Evolutionary conservation across 768 basidiomycete species (phyloP), one percentile per base, ranked within the genome.

Genomic region (Krasilnikovozyma curviuscula): DNA sequence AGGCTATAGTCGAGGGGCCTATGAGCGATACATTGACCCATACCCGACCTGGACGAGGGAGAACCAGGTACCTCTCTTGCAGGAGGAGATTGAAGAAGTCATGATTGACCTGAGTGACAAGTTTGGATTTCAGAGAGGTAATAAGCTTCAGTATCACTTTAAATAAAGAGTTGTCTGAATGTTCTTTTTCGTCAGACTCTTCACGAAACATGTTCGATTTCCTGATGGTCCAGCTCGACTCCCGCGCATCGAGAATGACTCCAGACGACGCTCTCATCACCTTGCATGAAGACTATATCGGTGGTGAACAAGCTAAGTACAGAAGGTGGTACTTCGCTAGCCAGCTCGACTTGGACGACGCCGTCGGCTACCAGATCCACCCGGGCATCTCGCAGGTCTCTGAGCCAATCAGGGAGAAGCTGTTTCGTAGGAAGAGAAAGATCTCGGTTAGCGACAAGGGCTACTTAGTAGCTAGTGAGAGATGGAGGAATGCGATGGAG

Each of bases 321-420:
- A 82, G 91, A 52, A 95, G 93, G 68, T 97, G 91, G 91, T 98
- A 98, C 68, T 98, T 97, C 64, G 91, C 91, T 27, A 86, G 89
- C n/a, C 91, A 98, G 64, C 77, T 97, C 50, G 89, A 95, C 64
- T 78, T 97, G 34, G 91, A 98, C 63, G 91, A 98, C 56, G 89
- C 88, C 41, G 78, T 97, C 44, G 91, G 91, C 28, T 76, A 80
- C 50, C 73, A 74, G 7, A 84, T 91, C 60, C 93, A 93, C 62
- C 85, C 86, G 0, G 91, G 89, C 48, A 68, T 93, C 3, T 76
- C 74, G 44, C 78, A 83, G 12, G 72, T 89, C 16, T 74, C 76
- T 49, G 81, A 82, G 3, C 82, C 83, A 54, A 71, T 70, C 1
- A 62, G 71, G 3, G 7, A 5, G 24, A n/a, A 27, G n/a, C 54